Conservation (phyloP, 768 basidiomycete genomes). For the Boletus pseudo-olivaceus region DNA sequence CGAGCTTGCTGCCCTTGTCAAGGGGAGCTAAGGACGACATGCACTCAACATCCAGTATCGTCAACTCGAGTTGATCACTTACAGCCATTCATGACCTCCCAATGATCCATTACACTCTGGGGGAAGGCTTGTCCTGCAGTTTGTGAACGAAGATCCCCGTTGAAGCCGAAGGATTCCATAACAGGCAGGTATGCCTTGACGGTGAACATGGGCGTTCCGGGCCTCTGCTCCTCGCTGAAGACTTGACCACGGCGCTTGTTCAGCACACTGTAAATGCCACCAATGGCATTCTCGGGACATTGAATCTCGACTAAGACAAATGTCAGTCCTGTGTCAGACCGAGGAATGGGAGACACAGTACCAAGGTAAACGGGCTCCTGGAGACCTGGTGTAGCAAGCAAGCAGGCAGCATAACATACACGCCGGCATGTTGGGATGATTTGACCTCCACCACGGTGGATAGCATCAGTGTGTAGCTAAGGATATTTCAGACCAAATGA, state of each 20-base stretch:
- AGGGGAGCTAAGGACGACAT: slow-evolving; percentile 47
- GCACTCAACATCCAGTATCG: background rate
- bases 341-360: slow-evolving; percentile 28
- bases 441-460: slow-evolving; percentile 99
- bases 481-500: background rate
- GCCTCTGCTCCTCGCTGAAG: slow-evolving; percentile 94
- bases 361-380: slow-evolving; percentile 97
- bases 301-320: slow-evolving; percentile 81
- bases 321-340: slow-evolving; percentile 11
- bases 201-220: slow-evolving; percentile 99
- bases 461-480: slow-evolving; percentile 95
- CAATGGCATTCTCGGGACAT: slow-evolving; percentile 95
- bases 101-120: slow-evolving; percentile 90
- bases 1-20: slow-evolving; percentile 90
- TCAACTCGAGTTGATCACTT: slow-evolving; percentile 30
- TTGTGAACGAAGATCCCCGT: slow-evolving; percentile 87
- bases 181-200: slow-evolving; percentile 97
- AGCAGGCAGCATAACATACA: slow-evolving; percentile 91
- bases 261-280: slow-evolving; percentile 91
- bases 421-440: slow-evolving; percentile 97
- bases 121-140: slow-evolving; percentile 99
- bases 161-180: slow-evolving; percentile 95
- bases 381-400: slow-evolving; percentile 86
- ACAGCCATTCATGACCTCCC: slow-evolving; percentile 84
- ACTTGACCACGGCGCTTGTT: slow-evolving; percentile 99